Percentiles rank a stretch among this genome's conserved stretches.
Evolutionary conservation across 1,284 basidiomycete genomes (phyloP).

Genomic region (Cutaneotrichosporon dermatis): DNA sequence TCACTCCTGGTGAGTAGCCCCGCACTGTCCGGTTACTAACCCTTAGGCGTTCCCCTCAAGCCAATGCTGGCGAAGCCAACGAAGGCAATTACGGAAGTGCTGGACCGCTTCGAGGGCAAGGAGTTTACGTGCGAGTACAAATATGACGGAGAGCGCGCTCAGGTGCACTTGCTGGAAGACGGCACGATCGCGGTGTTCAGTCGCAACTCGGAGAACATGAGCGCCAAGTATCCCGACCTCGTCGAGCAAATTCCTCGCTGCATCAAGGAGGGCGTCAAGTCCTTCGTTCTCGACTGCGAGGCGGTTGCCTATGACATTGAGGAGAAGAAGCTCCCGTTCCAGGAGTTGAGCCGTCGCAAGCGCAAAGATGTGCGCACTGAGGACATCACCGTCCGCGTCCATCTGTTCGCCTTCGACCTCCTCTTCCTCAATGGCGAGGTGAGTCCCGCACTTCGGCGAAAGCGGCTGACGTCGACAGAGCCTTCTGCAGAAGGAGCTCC

Average conservation of each 20-base stretch:
- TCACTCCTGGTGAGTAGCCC: slow-evolving; percentile 67
- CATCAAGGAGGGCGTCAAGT: slow-evolving; percentile 68
- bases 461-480: slow-evolving; percentile 30
- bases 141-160: slow-evolving; percentile 97
- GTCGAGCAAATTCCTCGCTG: slow-evolving; percentile 88
- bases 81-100: slow-evolving; percentile 96
- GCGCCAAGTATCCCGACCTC: slow-evolving; percentile 96
- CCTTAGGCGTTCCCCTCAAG: slow-evolving; percentile 75
- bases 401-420: slow-evolving; percentile 57
- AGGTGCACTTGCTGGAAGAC: slow-evolving; percentile 77
- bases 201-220: slow-evolving; percentile 98
- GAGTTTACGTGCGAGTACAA: slow-evolving; percentile 99
- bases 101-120: slow-evolving; percentile 94
- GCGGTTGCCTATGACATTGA: slow-evolving; percentile 69
- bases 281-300: slow-evolving; percentile 80
- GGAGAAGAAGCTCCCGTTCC: slow-evolving; percentile 71
- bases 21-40: background rate
- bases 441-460: background rate
- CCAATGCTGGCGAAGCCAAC: slow-evolving; percentile 99
- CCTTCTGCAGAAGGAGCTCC: slow-evolving; percentile 42
- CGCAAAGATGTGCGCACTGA: slow-evolving; percentile 73
- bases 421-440: slow-evolving; percentile 57
- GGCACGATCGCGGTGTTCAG: slow-evolving; percentile 85
- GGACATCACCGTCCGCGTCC: slow-evolving; percentile 57
- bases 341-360: slow-evolving; percentile 78